Conservation (phyloP, 768 basidiomycete species). For the Cyathus striatus region DNA sequence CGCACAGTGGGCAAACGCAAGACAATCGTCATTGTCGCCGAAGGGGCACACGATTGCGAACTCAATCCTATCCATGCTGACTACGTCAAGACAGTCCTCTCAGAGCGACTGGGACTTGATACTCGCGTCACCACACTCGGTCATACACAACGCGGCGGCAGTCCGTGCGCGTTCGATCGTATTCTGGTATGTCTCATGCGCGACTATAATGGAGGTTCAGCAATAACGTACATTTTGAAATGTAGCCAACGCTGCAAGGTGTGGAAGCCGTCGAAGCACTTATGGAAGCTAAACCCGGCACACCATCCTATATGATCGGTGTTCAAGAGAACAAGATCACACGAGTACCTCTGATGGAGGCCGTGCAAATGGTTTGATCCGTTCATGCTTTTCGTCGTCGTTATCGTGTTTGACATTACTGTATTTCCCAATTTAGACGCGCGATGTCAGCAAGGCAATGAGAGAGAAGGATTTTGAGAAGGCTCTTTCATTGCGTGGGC, state of each 20-base stretch:
- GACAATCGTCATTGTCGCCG: slow-evolving; percentile 97
- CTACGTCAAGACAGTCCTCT: slow-evolving; percentile 85
- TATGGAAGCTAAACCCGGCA: slow-evolving; percentile 78
- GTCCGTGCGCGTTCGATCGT: slow-evolving; percentile 90
- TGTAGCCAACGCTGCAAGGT: slow-evolving; percentile 92
- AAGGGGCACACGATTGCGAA: slow-evolving; percentile 86
- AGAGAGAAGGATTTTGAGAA: slow-evolving; percentile 76
- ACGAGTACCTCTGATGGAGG: slow-evolving; percentile 86
- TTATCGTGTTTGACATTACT: too few relatives aligned
- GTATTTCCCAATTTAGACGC: slow-evolving; percentile 49
- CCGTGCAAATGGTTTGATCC: slow-evolving; percentile 71
- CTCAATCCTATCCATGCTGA: slow-evolving; percentile 91
- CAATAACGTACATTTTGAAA: slow-evolving; percentile 1
- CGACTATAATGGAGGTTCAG: background rate
- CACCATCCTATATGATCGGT: slow-evolving; percentile 97
- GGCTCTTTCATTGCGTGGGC: slow-evolving; percentile 85
- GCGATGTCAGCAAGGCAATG: slow-evolving; percentile 80
- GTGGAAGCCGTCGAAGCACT: slow-evolving; percentile 89
- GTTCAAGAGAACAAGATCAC: slow-evolving; percentile 93
- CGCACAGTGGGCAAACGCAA: slow-evolving; percentile 91
- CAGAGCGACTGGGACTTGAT: slow-evolving; percentile 85
- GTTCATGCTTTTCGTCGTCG: background rate
- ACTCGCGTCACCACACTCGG: slow-evolving; percentile 96
- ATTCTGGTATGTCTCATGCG: slow-evolving; percentile 60
- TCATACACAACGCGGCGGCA: slow-evolving; percentile 93